These are phyloP conservation scores for Pouteria campechiana DNA, from an alignment of 179 eudicot genomes.

Conservation along the genomic window DNA sequence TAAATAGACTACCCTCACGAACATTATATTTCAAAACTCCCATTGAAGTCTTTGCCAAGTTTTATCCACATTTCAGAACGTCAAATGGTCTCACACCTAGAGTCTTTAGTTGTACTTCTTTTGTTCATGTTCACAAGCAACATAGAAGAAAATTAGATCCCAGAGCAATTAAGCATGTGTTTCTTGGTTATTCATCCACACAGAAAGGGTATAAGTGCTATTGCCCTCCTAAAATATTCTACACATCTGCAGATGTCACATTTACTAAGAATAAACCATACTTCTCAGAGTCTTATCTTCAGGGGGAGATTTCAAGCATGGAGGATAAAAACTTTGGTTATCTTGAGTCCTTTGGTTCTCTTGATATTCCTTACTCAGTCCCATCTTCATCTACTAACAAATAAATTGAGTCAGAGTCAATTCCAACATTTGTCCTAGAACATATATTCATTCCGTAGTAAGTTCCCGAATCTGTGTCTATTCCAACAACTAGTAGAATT, in stretches of 20 bases:
- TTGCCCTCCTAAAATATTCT: no score
- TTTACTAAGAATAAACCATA: no score
- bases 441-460: no score
- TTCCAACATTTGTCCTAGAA: no score
- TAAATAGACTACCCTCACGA: neutral
- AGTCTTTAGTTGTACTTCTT: neutral
- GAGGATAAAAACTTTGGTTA: neutral
- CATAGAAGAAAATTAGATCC: neutral
- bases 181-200: no score
- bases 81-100: neutral
- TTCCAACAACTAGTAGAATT: neutral
- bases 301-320: neutral
- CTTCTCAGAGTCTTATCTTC: slow-evolving; percentile 6
- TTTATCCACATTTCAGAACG: neutral
- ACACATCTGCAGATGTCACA: no score
- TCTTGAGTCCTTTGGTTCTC: neutral
- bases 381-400: no score
- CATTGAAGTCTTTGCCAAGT: neutral
- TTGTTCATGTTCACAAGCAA: neutral
- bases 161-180: no score
- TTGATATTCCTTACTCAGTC: neutral
- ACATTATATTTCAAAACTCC: neutral
- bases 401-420: no score
- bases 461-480: neutral
- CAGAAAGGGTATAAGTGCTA: no score